Evolutionary conservation across 2,329 filamentous ascomycete species (phyloP).

Genomic region (Mycosphaerelloides madeirae): DNA sequence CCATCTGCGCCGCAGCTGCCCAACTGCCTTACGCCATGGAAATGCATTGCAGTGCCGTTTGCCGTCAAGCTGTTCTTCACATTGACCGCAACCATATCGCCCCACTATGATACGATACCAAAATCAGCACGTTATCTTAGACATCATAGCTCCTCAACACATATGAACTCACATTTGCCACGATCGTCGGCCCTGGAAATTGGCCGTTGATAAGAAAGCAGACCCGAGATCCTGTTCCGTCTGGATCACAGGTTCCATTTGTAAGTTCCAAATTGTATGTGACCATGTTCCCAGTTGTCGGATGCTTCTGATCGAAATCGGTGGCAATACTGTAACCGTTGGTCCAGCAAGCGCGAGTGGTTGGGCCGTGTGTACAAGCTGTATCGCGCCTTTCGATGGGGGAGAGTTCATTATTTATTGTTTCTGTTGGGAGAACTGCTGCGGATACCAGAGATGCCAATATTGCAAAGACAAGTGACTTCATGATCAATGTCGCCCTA

Average conservation of each 20-base stretch:
- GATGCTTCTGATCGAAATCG: constrained; percentile 42
- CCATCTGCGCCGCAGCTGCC: constrained; percentile 34
- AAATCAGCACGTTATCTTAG: too few relatives aligned
- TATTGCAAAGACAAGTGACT: constrained; percentile 5
- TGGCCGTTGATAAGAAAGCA: constrained; percentile 56
- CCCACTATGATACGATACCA: too few relatives aligned
- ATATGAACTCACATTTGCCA: constrained; percentile 24
- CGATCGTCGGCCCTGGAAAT: constrained; percentile 49
- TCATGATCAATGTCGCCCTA: constrained; percentile 5
- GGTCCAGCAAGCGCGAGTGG: constrained; percentile 40
- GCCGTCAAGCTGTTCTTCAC: constrained; percentile 38
- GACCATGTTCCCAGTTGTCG: constrained; percentile 36
- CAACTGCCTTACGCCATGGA: constrained; percentile 37
- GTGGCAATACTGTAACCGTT: constrained; percentile 42
- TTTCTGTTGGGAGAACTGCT: constrained; percentile 6
- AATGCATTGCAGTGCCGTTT: constrained; percentile 38
- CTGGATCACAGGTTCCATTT: constrained; percentile 36
- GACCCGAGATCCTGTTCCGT: constrained; percentile 28
- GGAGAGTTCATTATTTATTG: constrained; percentile 27
- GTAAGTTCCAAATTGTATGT: constrained; percentile 31
- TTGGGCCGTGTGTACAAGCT: constrained; percentile 38
- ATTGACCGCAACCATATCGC: constrained; percentile 24
- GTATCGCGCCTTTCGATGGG: constrained; percentile 12
- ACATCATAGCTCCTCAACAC: neutral
- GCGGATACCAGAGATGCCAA: constrained; percentile 7